Base-by-base conservation (phyloP, 1,284 basidiomycete genomes). In the Pyrrhoderma lamaoense region DNA sequence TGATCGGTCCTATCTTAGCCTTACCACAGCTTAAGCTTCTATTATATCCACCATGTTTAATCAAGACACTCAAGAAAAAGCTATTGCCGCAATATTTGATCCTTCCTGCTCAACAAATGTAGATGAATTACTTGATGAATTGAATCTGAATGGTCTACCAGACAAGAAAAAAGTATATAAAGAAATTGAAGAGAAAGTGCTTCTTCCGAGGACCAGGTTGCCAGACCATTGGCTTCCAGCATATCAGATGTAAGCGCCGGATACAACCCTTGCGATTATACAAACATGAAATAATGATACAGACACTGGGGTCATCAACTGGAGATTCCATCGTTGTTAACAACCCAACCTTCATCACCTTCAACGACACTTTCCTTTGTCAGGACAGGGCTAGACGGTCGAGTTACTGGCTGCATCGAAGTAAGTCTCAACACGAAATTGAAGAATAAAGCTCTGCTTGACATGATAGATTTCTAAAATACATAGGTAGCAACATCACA, bases 391-490 rank as follows among this genome's bases (percentile, higher is more conserved):
- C 72, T 96, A 14, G 76, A 85, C 58, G 91, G 91, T 38, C 76
- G 74, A 31, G 84, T 94, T 40, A 83, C 80, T 2, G 89, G 89
- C 27, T 93, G 92, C 72, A 68, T 72, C 43, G 91, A 94, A 69
- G 86, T 83, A 40, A 45, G 42, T 51, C 14, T 14, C 21, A 18
- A 45, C 23, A 13, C 39, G 8, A 5, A 14, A 14, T 42, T 21
- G 23, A 11, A 42, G 18, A 21, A 54, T 47, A 3, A 16, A 57
- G 48, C n/a, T 40, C 11, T 49, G 19, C 19, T n/a, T 45, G 48
- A 42, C n/a, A 49, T n/a, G n/a, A n/a, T n/a, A n/a, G n/a, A n/a
- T n/a, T n/a, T n/a, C n/a, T n/a, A n/a, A n/a, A 44, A 45, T 31
- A 11, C 9, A 21, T 55, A 85, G 84, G 72, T 70, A 11, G 67